Conservation (phyloP, 345 rosid species). For the Litchi chinensis region DNA sequence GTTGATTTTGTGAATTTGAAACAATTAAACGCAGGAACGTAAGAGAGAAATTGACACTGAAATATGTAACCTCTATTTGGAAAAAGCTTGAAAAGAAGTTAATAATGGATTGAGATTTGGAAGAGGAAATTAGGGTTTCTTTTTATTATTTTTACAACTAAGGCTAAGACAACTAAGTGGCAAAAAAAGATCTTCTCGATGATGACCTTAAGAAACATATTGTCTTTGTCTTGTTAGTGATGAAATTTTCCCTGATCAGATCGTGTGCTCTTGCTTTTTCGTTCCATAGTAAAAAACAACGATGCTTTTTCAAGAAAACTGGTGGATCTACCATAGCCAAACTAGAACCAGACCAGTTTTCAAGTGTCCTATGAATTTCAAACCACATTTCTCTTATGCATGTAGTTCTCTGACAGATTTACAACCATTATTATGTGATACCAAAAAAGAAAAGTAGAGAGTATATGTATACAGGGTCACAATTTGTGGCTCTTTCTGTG, state of each 20-base stretch:
- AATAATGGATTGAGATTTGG: neutral
- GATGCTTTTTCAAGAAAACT: slow-evolving; percentile 8
- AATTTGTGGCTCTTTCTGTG: neutral
- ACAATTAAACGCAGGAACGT: no score
- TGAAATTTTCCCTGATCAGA: slow-evolving; percentile 19
- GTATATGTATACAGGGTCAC: neutral
- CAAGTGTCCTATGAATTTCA: neutral
- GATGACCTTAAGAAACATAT: slow-evolving; percentile 8
- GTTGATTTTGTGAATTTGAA: slow-evolving; percentile 9
- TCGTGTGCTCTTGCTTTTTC: slow-evolving; percentile 20
- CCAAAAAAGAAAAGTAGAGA: no score
- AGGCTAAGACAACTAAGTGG: slow-evolving; percentile 19
- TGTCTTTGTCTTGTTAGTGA: slow-evolving; percentile 35
- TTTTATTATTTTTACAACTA: neutral
- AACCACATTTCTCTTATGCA: neutral
- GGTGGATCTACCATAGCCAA: slow-evolving; percentile 10
- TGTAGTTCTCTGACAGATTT: neutral
- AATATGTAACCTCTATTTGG: neutral
- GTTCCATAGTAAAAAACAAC: slow-evolving; percentile 17
- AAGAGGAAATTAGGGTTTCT: slow-evolving; percentile 28
- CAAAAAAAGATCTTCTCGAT: slow-evolving; percentile 21
- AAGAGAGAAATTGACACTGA: neutral
- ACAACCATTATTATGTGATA: no score
- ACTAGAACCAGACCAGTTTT: neutral
- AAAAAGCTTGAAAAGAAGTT: neutral